Evolutionary conservation across 371 early-diverging fungal genomes (phyloP), one percentile per base, ranked within the genome.

Genomic region (Umbelopsis sp.): DNA sequence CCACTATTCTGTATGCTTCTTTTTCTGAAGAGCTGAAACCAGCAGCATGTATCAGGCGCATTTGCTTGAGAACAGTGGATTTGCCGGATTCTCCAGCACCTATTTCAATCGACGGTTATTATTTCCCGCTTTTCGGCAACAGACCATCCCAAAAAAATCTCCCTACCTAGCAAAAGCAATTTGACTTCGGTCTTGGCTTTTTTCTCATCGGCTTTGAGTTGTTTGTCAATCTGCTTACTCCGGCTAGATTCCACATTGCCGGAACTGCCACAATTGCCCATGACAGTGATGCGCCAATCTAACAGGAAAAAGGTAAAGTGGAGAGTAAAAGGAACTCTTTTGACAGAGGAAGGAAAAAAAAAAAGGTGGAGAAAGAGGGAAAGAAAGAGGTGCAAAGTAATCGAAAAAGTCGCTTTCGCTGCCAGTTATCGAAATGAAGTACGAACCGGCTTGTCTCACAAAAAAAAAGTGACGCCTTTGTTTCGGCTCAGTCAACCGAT

Each of bases 51-150:
- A 97, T 94, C 32, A 96, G 85, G 74, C 91, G 88, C 95, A 97
- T 96, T 76, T 97, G 97, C 80, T 97, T 97, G 45, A 97, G 80
- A 63, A 97, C 92, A 37, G 97, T 97, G 52, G 92, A 91, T 76
- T 97, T 97, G 29, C 97, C 97, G 7, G 96, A 95, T 80, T 97
- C 97, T 41, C 97, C 97, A 25, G 96, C 95, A 53, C 97, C 96
- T 95, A 70, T 10, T 37, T 4, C 10, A 14, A 5, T 22, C 6
- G 10, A 48, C 3, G 16, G 32, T 65, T 25, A 65, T 41, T 37
- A n/a, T 20, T 45, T 32, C 44, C 22, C 20, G n/a, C 20, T 29
- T 22, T 20, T 29, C 22, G 52, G 25, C 22, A 18, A 4, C 25
- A 1, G 14, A 57, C 0, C 32, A 41, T 4, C 38, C 10, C 7